phyloP scores from a whole-genome alignment of 202 grass and related monocot genomes.

The Cymbopogon flexuosus region DNA sequence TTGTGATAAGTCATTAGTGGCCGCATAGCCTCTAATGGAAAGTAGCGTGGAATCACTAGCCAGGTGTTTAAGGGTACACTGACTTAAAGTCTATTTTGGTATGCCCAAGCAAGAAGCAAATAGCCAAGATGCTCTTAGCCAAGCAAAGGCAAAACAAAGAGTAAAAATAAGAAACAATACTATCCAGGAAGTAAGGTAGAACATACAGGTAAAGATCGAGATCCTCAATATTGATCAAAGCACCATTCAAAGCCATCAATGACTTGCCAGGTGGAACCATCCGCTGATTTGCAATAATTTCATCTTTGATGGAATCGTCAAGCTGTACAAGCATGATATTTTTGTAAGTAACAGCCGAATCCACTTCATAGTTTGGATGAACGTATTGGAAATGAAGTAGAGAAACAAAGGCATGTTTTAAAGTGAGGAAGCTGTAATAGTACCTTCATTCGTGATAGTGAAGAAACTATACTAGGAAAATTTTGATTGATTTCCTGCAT shows the following conservation, averaged over 20 bases:
- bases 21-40: slow-evolving; percentile 7
- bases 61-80: background rate
- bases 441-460: slow-evolving; percentile 96
- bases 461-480: slow-evolving; percentile 95
- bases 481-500: slow-evolving; percentile 99
- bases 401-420: background rate
- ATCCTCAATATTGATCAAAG: slow-evolving; percentile 95
- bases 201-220: slow-evolving; percentile 96
- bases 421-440: slow-evolving; percentile 16
- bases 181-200: slow-evolving; percentile 33
- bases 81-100: slow-evolving; percentile 1
- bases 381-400: background rate
- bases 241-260: slow-evolving; percentile 96
- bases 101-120: slow-evolving; percentile 23
- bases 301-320: slow-evolving; percentile 77
- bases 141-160: slow-evolving; percentile 24
- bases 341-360: slow-evolving; percentile 18
- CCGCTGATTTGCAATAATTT: slow-evolving; percentile 89
- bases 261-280: slow-evolving; percentile 99
- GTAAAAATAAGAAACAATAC: slow-evolving; percentile 29
- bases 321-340: slow-evolving; percentile 50
- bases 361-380: slow-evolving; percentile 10
- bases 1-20: slow-evolving; percentile 9
- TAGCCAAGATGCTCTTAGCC: background rate
- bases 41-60: background rate